Evolutionary conservation across 208 protist species (phyloP), one percentile per base, ranked within the genome.

Genomic region (Plasmodiophora brassicae): DNA sequence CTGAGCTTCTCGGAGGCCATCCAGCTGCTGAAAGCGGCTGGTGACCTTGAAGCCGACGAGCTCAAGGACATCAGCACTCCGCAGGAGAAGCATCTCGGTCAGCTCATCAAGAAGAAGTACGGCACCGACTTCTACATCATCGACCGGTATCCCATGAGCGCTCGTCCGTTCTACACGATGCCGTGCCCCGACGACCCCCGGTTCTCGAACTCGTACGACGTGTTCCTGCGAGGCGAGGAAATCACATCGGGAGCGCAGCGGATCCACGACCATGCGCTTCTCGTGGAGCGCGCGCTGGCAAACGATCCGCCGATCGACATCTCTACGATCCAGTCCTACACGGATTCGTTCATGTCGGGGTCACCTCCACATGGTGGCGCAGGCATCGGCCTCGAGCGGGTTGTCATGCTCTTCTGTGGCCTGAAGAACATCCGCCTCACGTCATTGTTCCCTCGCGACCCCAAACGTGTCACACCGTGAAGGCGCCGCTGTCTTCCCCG

Each of bases 111-210:
- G 90, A 93, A 98, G 88, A 97, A 98, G 92, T 99, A 99, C 92
- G 95, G 94, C 53, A 97, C 97, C 28, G 98, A 99, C 91, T 99
- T 99, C 92, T 99, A 98, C 93, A 98, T 99, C 86, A 91, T 99
- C 1, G 98, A 99, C 92, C 96, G 97, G 89, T 99, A 98, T 94
- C 98, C 98, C 8, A 91, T 95, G 32, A 87, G 84, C 20, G 94
- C 94, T 28, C 95, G 99, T 1, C 98, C 99, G 65, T 99, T 99
- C 95, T 99, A 99, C 95, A 99, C 99, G 36, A 99, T 99, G 98
- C 95, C 96, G 45, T 96, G 97, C 93, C 94, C 96, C 46, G 93
- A 96, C 85, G 93, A 99, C 90, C 85, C 90, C 72, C 78, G 84
- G 22, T 96, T 93, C 87, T 90, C 93, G 32, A 97, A 97, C 89